A percentile compares a stretch with the other conserved stretches of the same genome.
Conservation (phyloP, 1,284 basidiomycete species). For the Grifola frondosa region DNA sequence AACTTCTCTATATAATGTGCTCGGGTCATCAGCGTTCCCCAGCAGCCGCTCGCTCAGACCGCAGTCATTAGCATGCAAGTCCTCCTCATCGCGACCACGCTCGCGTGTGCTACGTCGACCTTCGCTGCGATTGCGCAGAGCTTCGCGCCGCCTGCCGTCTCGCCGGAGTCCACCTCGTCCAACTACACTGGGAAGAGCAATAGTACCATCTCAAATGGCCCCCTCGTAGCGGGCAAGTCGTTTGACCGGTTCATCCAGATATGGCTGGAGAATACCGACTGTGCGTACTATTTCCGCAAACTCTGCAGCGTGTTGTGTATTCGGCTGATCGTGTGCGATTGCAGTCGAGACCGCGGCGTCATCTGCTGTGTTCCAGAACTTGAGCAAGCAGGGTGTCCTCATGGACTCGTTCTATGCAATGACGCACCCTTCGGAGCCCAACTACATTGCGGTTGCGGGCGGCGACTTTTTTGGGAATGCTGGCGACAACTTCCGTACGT, state of each 20-base stretch:
- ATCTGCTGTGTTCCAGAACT: slow-evolving; percentile 42
- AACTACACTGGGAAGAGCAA: slow-evolving; percentile 42
- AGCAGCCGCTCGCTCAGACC: too few relatives aligned
- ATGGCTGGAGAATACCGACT: slow-evolving; percentile 51
- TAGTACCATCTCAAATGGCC: slow-evolving; percentile 36
- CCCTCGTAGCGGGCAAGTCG: slow-evolving; percentile 39
- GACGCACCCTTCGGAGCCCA: slow-evolving; percentile 67
- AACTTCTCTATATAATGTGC: too few relatives aligned
- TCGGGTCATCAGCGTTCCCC: too few relatives aligned
- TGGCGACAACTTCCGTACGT: slow-evolving; percentile 44
- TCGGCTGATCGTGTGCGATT: neutral
- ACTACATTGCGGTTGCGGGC: slow-evolving; percentile 49
- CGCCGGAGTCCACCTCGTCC: slow-evolving; percentile 33
- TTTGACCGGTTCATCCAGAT: slow-evolving; percentile 49
- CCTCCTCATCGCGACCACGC: slow-evolving; percentile 4
- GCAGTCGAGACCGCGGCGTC: slow-evolving; percentile 27
- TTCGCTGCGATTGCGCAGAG: slow-evolving; percentile 32
- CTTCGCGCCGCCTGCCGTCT: slow-evolving; percentile 38
- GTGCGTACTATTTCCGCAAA: slow-evolving; percentile 17
- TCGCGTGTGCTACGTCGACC: slow-evolving; percentile 20
- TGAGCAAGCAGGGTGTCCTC: slow-evolving; percentile 53
- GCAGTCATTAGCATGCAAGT: too few relatives aligned
- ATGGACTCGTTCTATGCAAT: slow-evolving; percentile 54
- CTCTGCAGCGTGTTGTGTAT: too few relatives aligned
- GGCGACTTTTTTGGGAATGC: slow-evolving; percentile 61